phyloP scores from a whole-genome alignment of 352 stramenopile species.

The Globisporangium polare region DNA sequence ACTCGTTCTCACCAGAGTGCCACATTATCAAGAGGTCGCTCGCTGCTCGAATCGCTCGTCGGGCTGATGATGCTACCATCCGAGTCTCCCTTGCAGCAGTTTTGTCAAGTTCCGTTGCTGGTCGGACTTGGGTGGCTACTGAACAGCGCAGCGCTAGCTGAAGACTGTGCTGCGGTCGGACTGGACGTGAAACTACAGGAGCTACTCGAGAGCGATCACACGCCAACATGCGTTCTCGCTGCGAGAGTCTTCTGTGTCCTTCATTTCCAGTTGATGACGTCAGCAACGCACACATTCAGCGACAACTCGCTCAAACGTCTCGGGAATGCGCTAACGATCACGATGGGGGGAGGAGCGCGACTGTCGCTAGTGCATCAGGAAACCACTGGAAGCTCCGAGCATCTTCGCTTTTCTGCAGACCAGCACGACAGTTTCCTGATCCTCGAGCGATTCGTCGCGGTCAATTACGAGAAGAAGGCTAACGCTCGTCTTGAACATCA shows the following conservation, averaged over 20 bases:
- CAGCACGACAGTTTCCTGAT: slow-evolving; percentile 5
- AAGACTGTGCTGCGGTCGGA: slow-evolving; percentile 9
- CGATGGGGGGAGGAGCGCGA: not conserved
- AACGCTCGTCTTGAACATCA: not conserved
- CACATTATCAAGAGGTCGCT: not conserved
- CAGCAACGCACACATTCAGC: not conserved
- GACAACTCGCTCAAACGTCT: slow-evolving; percentile 7
- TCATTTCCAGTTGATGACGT: slow-evolving; percentile 11
- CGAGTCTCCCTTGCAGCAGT: slow-evolving; percentile 4
- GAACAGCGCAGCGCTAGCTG: slow-evolving; percentile 1
- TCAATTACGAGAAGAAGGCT: not conserved
- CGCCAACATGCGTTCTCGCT: slow-evolving; percentile 1
- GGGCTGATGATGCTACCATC: slow-evolving; percentile 4
- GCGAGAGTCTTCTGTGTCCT: slow-evolving; percentile 10
- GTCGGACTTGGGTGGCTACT: slow-evolving; percentile 14
- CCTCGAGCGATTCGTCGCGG: not conserved
- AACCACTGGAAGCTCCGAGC: not conserved
- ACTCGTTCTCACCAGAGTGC: not conserved
- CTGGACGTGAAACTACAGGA: slow-evolving; percentile 8
- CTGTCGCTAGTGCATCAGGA: slow-evolving; percentile 1
- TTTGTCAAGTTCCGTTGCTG: slow-evolving; percentile 4
- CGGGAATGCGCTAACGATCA: slow-evolving; percentile 12
- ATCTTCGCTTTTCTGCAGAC: slow-evolving; percentile 11
- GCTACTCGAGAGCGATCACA: slow-evolving; percentile 1
- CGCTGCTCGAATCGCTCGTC: slow-evolving; percentile 12